Base-by-base conservation (phyloP, 1,284 basidiomycete genomes). In the Ceratobasidium papillatum region DNA sequence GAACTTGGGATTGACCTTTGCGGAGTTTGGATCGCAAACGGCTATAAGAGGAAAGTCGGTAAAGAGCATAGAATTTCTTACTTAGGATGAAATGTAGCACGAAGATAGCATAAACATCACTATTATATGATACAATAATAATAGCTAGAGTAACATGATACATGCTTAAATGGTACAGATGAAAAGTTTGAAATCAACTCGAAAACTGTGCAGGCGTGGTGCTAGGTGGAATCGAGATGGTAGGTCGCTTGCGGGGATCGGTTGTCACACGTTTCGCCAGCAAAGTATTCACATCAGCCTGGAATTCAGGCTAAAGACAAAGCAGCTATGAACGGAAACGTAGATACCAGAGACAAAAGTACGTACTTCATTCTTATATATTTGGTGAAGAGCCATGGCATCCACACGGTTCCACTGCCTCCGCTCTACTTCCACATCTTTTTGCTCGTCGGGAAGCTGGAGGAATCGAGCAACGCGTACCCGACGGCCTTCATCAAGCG, bases 1-100 rank as follows among this genome's bases (percentile, higher is more conserved):
- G 69, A 73, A 41, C 59, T 73, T 49, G 69, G 69, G 22, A 62
- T 73, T n/a, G 58, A 73, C 22, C 47, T 73, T 17, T 62, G 69
- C 30, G 59, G 45, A 25, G 52, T 73, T 43, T 73, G 69, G 69
- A 47, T 73, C 41, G 69, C 69, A n/a, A 73, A 73, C 30, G 47
- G 58, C n/a, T 47, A 34, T 22, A 61, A 51, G 22, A 41, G 47
- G 45, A 58, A 58, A 14, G 59, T 73, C 2, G 69, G 69, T 7
- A 73, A 73, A 47, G 69, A 73, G 34, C 69, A 73, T 27, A 73
- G 47, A 25, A 73, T 73, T 19, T 62, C 56, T 52, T 62, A n/a
- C 30, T 73, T 11, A 58, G 22, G 36, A 30, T 73, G 61, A 36
- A 11, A 32, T 58, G 17, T 58, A 58, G 27, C 14, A n/a, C 14